Evolutionary conservation across 2,329 filamentous ascomycete species (phyloP).

Genomic region (Hymenoscyphus occultus): DNA sequence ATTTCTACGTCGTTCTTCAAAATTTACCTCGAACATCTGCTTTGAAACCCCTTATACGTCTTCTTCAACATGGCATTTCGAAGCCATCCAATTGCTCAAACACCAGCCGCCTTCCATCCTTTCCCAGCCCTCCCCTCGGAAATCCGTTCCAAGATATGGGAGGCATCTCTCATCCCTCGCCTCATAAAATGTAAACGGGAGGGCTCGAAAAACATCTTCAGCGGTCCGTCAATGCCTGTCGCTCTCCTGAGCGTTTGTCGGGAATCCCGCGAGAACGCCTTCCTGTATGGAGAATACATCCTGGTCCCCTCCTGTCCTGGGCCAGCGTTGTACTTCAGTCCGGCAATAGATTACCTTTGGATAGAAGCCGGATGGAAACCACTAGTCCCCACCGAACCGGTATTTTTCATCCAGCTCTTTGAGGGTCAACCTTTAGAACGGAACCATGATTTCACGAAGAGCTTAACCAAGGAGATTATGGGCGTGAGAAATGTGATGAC

Average conservation of each 20-base stretch:
- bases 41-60: no score
- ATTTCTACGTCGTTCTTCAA: not conserved
- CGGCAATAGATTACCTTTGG: constrained; percentile 18
- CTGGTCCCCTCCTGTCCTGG: constrained; percentile 6
- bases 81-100: not conserved
- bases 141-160: constrained; percentile 19
- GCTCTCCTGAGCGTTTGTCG: constrained; percentile 9
- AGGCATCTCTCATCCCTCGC: constrained; percentile 11
- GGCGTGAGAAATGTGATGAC: constrained; percentile 26
- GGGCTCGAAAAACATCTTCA: constrained; percentile 7
- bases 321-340: constrained; percentile 11
- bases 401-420: no score
- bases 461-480: constrained; percentile 16
- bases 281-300: constrained; percentile 12
- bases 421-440: not conserved
- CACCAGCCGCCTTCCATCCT: not conserved
- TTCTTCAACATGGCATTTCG: not conserved
- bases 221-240: constrained; percentile 2
- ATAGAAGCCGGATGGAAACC: constrained; percentile 27
- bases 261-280: constrained; percentile 12
- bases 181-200: constrained; percentile 14
- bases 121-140: constrained; percentile 10
- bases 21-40: not conserved
- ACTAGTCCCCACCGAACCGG: not conserved
- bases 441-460: constrained; percentile 20